These are phyloP conservation scores for Corymbia maculata DNA, from an alignment of 345 rosid species.

Conservation along the genomic window DNA sequence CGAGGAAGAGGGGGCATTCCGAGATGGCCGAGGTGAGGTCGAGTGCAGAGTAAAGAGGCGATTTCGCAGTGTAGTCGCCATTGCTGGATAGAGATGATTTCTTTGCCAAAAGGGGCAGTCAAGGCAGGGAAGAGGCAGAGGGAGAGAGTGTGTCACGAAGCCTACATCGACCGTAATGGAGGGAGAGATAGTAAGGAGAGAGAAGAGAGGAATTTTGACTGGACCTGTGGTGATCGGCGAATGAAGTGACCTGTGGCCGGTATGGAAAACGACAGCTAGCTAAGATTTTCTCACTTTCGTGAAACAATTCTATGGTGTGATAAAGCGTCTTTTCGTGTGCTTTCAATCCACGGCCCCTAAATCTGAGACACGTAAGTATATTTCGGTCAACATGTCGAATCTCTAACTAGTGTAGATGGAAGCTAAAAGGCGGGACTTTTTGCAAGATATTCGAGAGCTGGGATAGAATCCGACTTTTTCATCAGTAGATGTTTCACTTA, in stretches of 20 bases:
- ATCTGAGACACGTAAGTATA: too few relatives aligned
- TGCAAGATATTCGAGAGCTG: background rate
- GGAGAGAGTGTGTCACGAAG: background rate
- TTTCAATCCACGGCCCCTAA: too few relatives aligned
- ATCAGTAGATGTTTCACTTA: background rate
- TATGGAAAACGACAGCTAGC: too few relatives aligned
- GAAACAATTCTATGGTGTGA: too few relatives aligned
- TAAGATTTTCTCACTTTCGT: too few relatives aligned
- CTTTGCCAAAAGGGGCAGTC: background rate
- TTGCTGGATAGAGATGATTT: background rate
- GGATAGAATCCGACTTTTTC: background rate
- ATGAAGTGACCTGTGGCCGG: too few relatives aligned
- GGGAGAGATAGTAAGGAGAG: too few relatives aligned
- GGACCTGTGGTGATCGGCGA: too few relatives aligned
- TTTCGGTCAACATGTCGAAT: too few relatives aligned
- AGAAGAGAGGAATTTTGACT: conserved; percentile 2
- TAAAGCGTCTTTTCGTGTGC: background rate
- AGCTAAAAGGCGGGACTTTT: too few relatives aligned
- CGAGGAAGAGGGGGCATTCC: background rate
- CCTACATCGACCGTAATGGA: conserved; percentile 4
- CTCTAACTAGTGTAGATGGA: too few relatives aligned
- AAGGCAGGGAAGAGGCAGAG: background rate
- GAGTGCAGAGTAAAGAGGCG: conserved; percentile 1
- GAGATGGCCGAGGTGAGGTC: background rate
- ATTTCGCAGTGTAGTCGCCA: background rate